Evolutionary conservation across 345 rosid species (phyloP), one percentile per base, ranked within the genome.

Genomic region (Acer negundo): DNA sequence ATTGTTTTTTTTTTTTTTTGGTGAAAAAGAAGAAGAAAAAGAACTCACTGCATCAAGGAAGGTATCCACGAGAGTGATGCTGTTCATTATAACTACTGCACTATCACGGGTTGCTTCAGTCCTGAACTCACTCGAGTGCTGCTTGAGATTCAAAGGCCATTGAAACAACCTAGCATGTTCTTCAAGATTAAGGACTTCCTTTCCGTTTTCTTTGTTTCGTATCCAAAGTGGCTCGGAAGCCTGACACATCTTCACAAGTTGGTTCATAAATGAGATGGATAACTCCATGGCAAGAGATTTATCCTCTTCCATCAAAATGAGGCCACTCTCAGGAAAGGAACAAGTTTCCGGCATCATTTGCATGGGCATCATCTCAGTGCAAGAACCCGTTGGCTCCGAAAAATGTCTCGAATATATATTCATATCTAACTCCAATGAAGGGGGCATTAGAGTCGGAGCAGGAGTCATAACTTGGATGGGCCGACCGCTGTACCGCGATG

Each of bases 51-150:
- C 93, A 67, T 91, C 90, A 17, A 96, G 88, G 81, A 96, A 92
- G 11, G 95, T 88, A 58, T 90, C 97, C 6, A 94, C 92, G 13
- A 96, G 86, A 66, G 88, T 91, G 55, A 94, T 82, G 88, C 95
- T 89, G 67, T 96, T 96, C 98, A 96, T 92, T 64, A 96, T 94
- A 78, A 96, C 93, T 7, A 94, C 91, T 1, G 95, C 86, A 68
- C 82, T 82, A 31, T 90, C 92, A 55, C 92, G 86, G 22, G 91
- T 87, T 28, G 97, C 97, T 87, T 96, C 99, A 16, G 85, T 82
- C 83, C 87, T 82, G 22, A 88, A 78, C 20, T 83, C 88, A 62
- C 35, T 80, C 7, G 88, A 80, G 13, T 76, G 83, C 49, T 78
- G 88, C 79, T 87, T 85, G 38, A 75, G 46, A 76, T 82, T 82